phyloP scores from a whole-genome alignment of 352 stramenopile genomes.

The Phytopythium aichiense region DNA sequence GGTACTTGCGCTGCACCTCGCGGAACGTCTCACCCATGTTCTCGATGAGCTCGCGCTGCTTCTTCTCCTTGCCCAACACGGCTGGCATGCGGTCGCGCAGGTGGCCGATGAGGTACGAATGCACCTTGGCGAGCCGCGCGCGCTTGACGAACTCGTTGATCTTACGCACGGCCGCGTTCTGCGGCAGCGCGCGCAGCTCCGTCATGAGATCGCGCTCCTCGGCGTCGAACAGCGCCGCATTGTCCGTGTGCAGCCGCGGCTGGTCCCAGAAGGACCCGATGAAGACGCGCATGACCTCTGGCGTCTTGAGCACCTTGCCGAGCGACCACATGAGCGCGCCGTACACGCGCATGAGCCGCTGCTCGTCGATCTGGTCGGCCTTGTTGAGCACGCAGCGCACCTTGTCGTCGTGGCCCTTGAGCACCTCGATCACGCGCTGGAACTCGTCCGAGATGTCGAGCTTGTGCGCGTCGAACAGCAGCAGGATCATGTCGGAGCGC shows the following conservation, averaged over 20 bases:
- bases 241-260: slow-evolving; percentile 80
- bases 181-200: slow-evolving; percentile 93
- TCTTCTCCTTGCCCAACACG: slow-evolving; percentile 97
- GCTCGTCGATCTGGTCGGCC: slow-evolving; percentile 96
- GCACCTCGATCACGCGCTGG: slow-evolving; percentile 95
- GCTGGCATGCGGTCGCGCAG: slow-evolving; percentile 95
- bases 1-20: slow-evolving; percentile 97
- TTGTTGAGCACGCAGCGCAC: slow-evolving; percentile 99
- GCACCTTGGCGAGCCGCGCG: slow-evolving; percentile 93
- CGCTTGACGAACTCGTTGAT: slow-evolving; percentile 96
- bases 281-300: slow-evolving; percentile 98
- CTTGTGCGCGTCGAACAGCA: slow-evolving; percentile 99
- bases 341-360: slow-evolving; percentile 97
- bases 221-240: slow-evolving; percentile 93
- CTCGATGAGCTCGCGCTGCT: slow-evolving; percentile 93
- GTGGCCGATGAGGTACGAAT: slow-evolving; percentile 98
- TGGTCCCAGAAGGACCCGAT: slow-evolving; percentile 98
- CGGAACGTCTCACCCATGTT: slow-evolving; percentile 95
- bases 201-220: slow-evolving; percentile 97
- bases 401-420: slow-evolving; percentile 97
- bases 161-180: slow-evolving; percentile 94
- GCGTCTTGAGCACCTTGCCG: slow-evolving; percentile 97
- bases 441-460: slow-evolving; percentile 99
- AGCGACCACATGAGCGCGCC: slow-evolving; percentile 98
- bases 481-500: slow-evolving; percentile 96